Percentiles rank a stretch among this genome's conserved stretches.
phyloP scores from a whole-genome alignment of 2,329 filamentous ascomycete genomes.

The Exserohilum turcica region DNA sequence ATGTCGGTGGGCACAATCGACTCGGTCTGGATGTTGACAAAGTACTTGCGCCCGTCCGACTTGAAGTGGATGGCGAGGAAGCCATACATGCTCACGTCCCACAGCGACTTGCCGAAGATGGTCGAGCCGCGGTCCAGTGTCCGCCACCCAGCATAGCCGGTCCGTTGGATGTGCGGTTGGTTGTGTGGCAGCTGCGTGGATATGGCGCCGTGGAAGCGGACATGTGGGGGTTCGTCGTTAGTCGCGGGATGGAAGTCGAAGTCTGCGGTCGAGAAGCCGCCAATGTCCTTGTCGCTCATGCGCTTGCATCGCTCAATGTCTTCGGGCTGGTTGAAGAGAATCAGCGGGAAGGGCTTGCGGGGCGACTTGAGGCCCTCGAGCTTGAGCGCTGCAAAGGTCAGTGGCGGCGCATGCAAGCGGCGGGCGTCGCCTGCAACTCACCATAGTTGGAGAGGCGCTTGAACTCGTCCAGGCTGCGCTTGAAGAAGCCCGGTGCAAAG shows the following conservation, averaged over 20 bases:
- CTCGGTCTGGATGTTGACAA: constrained; percentile 94
- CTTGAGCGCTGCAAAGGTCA: constrained; percentile 62
- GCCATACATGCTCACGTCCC: constrained; percentile 87
- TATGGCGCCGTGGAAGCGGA: constrained; percentile 84
- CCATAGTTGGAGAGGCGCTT: constrained; percentile 61
- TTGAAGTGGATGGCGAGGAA: constrained; percentile 89
- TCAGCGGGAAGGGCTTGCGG: constrained; percentile 66
- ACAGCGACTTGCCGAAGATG: constrained; percentile 82
- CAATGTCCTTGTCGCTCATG: constrained; percentile 86
- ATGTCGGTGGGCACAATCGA: constrained; percentile 92
- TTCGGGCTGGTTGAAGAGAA: constrained; percentile 62
- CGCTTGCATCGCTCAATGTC: constrained; percentile 63
- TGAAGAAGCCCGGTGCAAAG: constrained; percentile 58
- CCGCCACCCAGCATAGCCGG: constrained; percentile 88
- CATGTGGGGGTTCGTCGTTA: constrained; percentile 65
- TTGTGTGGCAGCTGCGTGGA: constrained; percentile 81
- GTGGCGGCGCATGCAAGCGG: constrained; percentile 32
- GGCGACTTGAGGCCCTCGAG: constrained; percentile 72
- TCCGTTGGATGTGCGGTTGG: constrained; percentile 73
- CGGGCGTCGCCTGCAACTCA: constrained; percentile 39
- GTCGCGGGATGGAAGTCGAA: constrained; percentile 66
- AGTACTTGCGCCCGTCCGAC: constrained; percentile 89
- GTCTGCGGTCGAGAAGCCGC: constrained; percentile 77
- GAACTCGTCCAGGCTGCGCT: constrained; percentile 64
- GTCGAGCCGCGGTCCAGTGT: constrained; percentile 77